Evolutionary conservation across 1,284 basidiomycete species (phyloP), one percentile per base, ranked within the genome.

Genomic region (Austropuccinia psidii): DNA sequence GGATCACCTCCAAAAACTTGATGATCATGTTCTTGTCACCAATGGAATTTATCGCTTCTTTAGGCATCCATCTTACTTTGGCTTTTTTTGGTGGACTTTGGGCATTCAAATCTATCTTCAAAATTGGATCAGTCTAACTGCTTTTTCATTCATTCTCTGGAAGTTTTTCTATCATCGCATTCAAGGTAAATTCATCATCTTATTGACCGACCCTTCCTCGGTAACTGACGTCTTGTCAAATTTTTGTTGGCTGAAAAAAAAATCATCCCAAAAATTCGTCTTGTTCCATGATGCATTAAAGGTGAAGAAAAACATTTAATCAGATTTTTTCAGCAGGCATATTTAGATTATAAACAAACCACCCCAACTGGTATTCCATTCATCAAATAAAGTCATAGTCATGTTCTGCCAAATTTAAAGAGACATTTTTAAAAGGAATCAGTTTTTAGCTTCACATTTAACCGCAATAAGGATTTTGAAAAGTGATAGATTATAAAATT

Each of bases 31-130:
- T 4, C 49, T 73, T 7, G 58, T 73, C 37, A 73, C 70, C 17
- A 5, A 43, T 47, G 70, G 70, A 11, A 37, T 73, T 19, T 73
- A 73, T 24, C 17, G n/a, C 6, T 52, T 29, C 35, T 24, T 54
- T 54, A 45, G 70, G n/a, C 70, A 73, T 61, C 70, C 70, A 2
- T 62, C 70, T n/a, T 73, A 73, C 60, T 54, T 64, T 54, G 70
- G 60, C 29, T 73, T 73, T 49, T 73, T 73, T 49, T 64, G 45
- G 43, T 73, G 70, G 70, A 64, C 70, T 15, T 27, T 64, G 8
- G 45, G 70, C 15, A 29, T 73, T 27, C 70, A 73, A 35, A n/a
- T 62, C 37, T 62, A 43, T 41, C 37, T 73, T n/a, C 17, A 19
- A 21, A 73, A 62, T 33, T 39, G 33, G 6, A 11, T 52, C 37